Evolutionary conservation across 2,329 filamentous ascomycete species (phyloP).

Genomic region (Ophiostoma fasciatum): DNA sequence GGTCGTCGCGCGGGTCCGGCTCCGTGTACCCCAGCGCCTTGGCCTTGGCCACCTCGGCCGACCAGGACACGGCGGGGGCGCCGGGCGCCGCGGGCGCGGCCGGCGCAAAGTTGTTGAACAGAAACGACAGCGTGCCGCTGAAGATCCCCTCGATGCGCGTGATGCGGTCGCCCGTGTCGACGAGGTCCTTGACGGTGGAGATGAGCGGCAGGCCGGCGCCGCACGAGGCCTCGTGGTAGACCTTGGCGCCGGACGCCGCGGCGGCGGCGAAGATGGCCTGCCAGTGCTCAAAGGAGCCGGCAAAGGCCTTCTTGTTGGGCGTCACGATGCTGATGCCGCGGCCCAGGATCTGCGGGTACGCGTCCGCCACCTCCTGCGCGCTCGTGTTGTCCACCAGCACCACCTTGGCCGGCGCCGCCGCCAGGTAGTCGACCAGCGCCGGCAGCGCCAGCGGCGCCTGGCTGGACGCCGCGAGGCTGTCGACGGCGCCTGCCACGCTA

Average conservation of each 20-base stretch:
- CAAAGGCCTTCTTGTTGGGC: constrained; percentile 98
- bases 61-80: constrained; percentile 68
- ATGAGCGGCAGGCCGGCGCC: constrained; percentile 89
- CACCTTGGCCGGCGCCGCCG: constrained; percentile 59
- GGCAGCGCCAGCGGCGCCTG: constrained; percentile 51
- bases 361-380: constrained; percentile 67
- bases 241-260: constrained; percentile 54
- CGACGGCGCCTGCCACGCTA: constrained; percentile 22
- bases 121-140: constrained; percentile 92
- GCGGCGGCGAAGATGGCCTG: constrained; percentile 70
- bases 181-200: constrained; percentile 84
- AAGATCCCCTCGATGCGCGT: constrained; percentile 94
- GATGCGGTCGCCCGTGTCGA: constrained; percentile 84
- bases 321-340: constrained; percentile 84
- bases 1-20: constrained; percentile 71
- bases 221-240: constrained; percentile 92
- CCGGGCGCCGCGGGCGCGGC: constrained; percentile 53
- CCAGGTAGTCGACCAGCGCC: constrained; percentile 64
- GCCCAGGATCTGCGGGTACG: constrained; percentile 68
- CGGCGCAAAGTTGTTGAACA: constrained; percentile 95
- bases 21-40: constrained; percentile 89
- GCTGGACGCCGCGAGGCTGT: constrained; percentile 47
- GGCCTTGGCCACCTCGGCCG: constrained; percentile 78
- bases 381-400: constrained; percentile 94
- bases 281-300: constrained; percentile 67